Evolutionary conservation across 345 rosid species (phyloP).

Genomic region (Hibiscus tridactylites): DNA sequence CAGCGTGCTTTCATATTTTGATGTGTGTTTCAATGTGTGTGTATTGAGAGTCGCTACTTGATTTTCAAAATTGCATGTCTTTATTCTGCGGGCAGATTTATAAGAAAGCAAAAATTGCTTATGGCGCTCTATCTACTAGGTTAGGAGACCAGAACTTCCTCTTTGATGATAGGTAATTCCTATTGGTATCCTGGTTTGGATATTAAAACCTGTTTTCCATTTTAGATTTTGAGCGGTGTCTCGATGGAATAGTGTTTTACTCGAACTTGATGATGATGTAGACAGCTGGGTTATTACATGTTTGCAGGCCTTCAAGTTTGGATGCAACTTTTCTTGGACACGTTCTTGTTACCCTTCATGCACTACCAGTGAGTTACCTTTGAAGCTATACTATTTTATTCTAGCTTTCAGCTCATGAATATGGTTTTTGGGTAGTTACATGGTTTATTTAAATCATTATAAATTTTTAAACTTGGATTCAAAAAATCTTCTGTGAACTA

Average conservation of each 20-base stretch:
- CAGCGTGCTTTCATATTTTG: not conserved
- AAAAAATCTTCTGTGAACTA: not conserved
- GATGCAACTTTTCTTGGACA: constrained; percentile 73
- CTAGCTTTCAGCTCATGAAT: not conserved
- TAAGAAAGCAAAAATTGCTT: constrained; percentile 57
- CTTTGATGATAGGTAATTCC: constrained; percentile 59
- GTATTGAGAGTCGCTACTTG: not conserved
- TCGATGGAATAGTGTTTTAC: not conserved
- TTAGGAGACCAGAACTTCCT: constrained; percentile 65
- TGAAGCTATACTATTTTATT: not conserved
- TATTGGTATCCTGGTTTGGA: constrained; percentile 5
- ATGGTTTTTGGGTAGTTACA: not conserved
- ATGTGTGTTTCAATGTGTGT: not conserved
- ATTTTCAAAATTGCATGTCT: not conserved
- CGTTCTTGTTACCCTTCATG: constrained; percentile 61
- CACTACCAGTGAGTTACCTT: constrained; percentile 68
- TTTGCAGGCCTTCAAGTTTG: constrained; percentile 79
- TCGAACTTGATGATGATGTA: not conserved
- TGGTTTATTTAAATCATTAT: constrained; percentile 1
- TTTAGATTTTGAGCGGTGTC: not conserved
- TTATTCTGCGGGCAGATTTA: constrained; percentile 52
- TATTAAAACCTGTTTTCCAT: not conserved
- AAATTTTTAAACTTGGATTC: not conserved
- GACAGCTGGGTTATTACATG: not conserved
- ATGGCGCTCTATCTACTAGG: constrained; percentile 70